Percentiles rank a stretch among this genome's conserved stretches.
Conservation (phyloP, 495 filamentous ascomycete species). For the Talaromyces wortmannii region DNA sequence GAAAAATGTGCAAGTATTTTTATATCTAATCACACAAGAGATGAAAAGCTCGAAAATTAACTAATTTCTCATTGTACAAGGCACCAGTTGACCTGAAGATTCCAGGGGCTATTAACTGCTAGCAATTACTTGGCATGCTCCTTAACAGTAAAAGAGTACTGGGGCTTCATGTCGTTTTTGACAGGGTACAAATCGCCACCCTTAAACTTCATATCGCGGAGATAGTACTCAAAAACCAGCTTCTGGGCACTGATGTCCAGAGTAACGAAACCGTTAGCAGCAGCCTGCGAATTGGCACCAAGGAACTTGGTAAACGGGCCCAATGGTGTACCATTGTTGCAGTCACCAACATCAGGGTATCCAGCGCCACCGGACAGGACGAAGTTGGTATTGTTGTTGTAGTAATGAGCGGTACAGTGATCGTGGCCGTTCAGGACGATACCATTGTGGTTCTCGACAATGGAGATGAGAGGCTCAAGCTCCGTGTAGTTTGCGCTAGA, state of each 20-base stretch:
- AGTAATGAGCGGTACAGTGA: constrained; percentile 17
- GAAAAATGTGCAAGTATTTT: no score
- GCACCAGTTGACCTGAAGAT: no score
- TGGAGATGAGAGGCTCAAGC: constrained; percentile 11
- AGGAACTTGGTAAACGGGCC: constrained; percentile 14
- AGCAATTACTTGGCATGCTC: constrained; percentile 4
- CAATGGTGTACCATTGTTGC: constrained; percentile 14
- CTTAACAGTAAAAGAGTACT: constrained; percentile 12
- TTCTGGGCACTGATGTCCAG: constrained; percentile 13
- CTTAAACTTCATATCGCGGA: constrained; percentile 5
- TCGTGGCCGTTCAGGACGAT: constrained; percentile 17
- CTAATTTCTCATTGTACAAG: no score
- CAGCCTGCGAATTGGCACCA: constrained; percentile 10
- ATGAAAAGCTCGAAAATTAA: no score
- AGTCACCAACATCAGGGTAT: constrained; percentile 15
- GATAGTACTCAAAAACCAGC: constrained; percentile 15
- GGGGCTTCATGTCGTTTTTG: constrained; percentile 12
- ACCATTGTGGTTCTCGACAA: constrained; percentile 12
- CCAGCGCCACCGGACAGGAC: constrained; percentile 12
- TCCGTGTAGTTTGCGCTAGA: constrained; percentile 11
- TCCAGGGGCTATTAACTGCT: no score
- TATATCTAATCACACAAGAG: no score
- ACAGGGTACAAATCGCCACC: constrained; percentile 12
- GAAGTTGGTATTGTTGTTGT: constrained; percentile 12
- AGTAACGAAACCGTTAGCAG: constrained; percentile 16